A percentile compares a stretch with the other conserved stretches of the same genome.
These are phyloP conservation scores for Talaromyces marneffei DNA, from an alignment of 2,329 filamentous ascomycete species.

Conservation along the genomic window DNA sequence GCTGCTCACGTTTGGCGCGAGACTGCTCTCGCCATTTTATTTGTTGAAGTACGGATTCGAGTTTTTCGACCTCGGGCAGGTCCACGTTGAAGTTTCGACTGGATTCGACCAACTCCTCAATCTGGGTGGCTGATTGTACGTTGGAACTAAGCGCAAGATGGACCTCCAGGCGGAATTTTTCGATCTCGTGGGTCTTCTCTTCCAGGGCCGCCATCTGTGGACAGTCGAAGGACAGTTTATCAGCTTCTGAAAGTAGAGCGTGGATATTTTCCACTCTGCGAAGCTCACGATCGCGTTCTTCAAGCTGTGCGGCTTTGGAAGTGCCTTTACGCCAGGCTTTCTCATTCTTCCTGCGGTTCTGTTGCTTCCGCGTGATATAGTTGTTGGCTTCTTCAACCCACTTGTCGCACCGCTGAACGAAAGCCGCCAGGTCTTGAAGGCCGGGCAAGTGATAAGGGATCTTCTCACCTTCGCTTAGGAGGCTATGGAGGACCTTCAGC, in stretches of 20 bases:
- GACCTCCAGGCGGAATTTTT: constrained; percentile 74
- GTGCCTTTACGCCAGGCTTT: constrained; percentile 72
- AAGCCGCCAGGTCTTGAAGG: constrained; percentile 73
- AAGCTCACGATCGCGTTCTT: constrained; percentile 75
- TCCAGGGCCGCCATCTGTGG: constrained; percentile 80
- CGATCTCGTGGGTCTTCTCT: constrained; percentile 79
- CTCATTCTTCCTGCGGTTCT: constrained; percentile 92
- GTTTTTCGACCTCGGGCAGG: constrained; percentile 75
- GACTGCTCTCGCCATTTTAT: constrained; percentile 84
- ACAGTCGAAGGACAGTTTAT: constrained; percentile 86
- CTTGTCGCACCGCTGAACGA: constrained; percentile 93
- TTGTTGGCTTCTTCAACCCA: constrained; percentile 97
- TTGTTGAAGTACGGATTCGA: constrained; percentile 75
- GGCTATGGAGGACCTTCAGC: constrained; percentile 74
- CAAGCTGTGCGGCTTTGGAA: constrained; percentile 69
- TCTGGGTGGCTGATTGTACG: constrained; percentile 61
- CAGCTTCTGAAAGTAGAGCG: constrained; percentile 74
- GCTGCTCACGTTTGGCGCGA: constrained; percentile 57
- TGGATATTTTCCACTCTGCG: constrained; percentile 86
- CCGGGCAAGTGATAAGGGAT: constrained; percentile 86
- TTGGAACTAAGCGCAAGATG: constrained; percentile 62
- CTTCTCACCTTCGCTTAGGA: constrained; percentile 90
- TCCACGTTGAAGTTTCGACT: constrained; percentile 87
- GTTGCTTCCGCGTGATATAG: constrained; percentile 95
- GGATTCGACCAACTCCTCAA: constrained; percentile 86